Evolutionary conservation across 805 yeast species (phyloP), one percentile per base, ranked within the genome.

Genomic region (Danielia reshetovae): DNA sequence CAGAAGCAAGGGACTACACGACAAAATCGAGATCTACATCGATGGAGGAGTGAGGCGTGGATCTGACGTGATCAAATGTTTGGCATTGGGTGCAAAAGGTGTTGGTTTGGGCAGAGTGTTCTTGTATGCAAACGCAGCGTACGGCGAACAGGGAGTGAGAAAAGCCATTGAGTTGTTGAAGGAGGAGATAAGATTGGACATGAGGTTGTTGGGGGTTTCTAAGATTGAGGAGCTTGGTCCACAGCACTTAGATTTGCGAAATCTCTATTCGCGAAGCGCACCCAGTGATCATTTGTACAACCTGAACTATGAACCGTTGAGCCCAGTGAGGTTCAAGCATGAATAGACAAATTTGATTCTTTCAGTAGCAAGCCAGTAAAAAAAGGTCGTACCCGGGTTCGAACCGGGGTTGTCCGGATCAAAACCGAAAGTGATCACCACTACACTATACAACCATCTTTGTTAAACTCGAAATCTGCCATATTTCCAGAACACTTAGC

Each of bases 191-290:
- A 76, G 69, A 35, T 77, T 83, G 81, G 76, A 79, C 50, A 83
- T 87, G 95, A 71, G 93, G 43, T 63, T 87, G 33, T 55, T 86
- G 24, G 96, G 95, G 28, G 90, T 76, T 12, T 74, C 72, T 10
- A 72, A 65, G 27, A 57, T 87, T 24, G 18, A 24, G 12, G 48
- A 41, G 5, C 34, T 43, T 26, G 36, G 36, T 4, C 48, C 43
- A 6, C 35, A 35, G 4, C 48, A 35, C 18, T 41, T 43, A 37
- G 45, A 43, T 21, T 33, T 43, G 41, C 27, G 41, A 14, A 38
- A 38, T 22, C 31, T 41, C 12, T 29, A 35, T 27, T 14, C 39
- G 10, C 27, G 39, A 23, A 21, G 31, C 2, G 24, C 43, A 5
- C 43, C 46, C 4, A 24, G 35, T 5, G 48, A 43, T 27, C 30